Percentiles rank a stretch among this genome's conserved stretches.
Evolutionary conservation across 306 rosid species (phyloP).

Genomic region (Begonia masoniana): DNA sequence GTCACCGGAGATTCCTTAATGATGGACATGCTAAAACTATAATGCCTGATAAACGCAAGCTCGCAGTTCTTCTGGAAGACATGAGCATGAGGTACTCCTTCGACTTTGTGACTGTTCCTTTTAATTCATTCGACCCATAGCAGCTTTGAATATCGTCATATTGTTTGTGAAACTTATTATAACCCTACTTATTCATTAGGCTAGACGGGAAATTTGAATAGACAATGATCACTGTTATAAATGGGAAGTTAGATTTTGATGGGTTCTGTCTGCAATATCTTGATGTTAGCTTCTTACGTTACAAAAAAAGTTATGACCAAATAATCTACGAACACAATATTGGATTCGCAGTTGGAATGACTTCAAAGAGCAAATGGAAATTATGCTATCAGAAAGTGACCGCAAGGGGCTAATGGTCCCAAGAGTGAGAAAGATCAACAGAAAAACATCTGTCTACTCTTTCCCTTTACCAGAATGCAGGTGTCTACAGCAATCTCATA

Average conservation of each 20-base stretch:
- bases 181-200: too few species aligned
- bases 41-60: constrained; percentile 88
- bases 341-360: constrained; percentile 62
- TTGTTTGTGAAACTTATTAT: too few species aligned
- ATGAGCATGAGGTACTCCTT: constrained; percentile 39
- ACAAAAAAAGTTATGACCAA: too few species aligned
- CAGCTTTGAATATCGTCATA: too few species aligned
- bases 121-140: neutral
- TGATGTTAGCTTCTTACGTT: neutral
- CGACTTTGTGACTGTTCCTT: constrained; percentile 6
- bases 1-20: constrained; percentile 72
- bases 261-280: neutral
- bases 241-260: neutral
- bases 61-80: constrained; percentile 58
- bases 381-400: constrained; percentile 76
- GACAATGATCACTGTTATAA: too few species aligned
- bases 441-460: constrained; percentile 84
- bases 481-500: constrained; percentile 52
- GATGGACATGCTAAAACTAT: constrained; percentile 87
- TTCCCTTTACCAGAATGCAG: constrained; percentile 94
- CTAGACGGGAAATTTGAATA: too few species aligned
- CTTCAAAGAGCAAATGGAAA: constrained; percentile 77
- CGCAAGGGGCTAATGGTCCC: constrained; percentile 87
- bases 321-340: neutral
- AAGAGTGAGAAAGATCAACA: constrained; percentile 66